phyloP scores from a whole-genome alignment of 805 yeast species.

The Cyberlindnera mycetangii region DNA sequence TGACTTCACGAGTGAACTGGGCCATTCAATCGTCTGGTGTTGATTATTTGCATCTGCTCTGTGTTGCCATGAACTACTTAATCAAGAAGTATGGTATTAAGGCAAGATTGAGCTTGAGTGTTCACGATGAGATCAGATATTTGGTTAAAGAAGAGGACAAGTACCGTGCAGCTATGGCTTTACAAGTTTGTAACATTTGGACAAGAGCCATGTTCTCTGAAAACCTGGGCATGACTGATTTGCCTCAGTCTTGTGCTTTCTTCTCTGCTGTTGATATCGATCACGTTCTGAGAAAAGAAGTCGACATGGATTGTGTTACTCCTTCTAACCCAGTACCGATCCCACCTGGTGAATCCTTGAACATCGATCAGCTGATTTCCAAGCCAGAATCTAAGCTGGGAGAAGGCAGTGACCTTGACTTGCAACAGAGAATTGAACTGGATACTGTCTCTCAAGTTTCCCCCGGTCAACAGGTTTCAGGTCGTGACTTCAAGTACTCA shows the following conservation, averaged over 20 bases:
- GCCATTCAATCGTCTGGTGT: constrained; percentile 98
- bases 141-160: constrained; percentile 70
- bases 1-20: constrained; percentile 96
- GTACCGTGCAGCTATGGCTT: constrained; percentile 73
- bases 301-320: constrained; percentile 85
- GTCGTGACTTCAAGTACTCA: constrained; percentile 2
- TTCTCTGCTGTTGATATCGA: constrained; percentile 94
- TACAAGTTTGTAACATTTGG: constrained; percentile 92
- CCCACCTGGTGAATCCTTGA: constrained; percentile 75
- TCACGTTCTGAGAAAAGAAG: constrained; percentile 85
- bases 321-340: constrained; percentile 76
- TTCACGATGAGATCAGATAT: constrained; percentile 92
- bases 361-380: constrained; percentile 51
- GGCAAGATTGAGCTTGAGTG: constrained; percentile 81
- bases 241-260: constrained; percentile 95
- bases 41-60: constrained; percentile 83
- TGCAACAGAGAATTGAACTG: constrained; percentile 9
- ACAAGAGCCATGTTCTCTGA: constrained; percentile 94
- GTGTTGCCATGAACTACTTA: constrained; percentile 85
- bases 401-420: constrained; percentile 8
- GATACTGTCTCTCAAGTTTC: background rate
- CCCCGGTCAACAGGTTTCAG: background rate
- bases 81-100: constrained; percentile 58
- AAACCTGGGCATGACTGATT: constrained; percentile 80
- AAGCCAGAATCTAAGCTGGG: constrained; percentile 31